Evolutionary conservation across 2,329 filamentous ascomycete genomes (phyloP), one percentile per base, ranked within the genome.

Genomic region (Colletotrichum destructivum): DNA sequence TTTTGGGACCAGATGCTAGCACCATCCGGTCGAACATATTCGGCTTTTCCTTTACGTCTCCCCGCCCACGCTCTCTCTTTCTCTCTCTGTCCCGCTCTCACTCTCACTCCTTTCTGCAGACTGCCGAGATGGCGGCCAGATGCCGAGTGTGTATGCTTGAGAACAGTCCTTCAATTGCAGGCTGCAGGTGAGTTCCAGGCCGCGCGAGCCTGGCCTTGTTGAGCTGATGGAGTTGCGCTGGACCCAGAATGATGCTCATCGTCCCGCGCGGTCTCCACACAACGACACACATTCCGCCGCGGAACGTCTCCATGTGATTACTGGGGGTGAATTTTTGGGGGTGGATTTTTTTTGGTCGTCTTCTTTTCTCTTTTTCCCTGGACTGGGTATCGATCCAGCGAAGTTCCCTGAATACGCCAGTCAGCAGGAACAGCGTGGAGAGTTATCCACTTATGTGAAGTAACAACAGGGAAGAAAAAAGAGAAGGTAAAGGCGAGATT

Each of bases 231-330:
- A 60, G 64, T 42, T 67, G 18, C 52, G 54, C 56, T 49, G 65
- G 47, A 64, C 21, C 35, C 67, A 63, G 47, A 59, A 62, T 52
- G 60, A 62, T 62, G 60, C 46, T 62, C 60, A 12, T 42, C 23
- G 64, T 42, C 60, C 31, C 31, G 46, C 60, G 46, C 47, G 2
- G 64, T 60, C 44, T 63, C 69, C 65, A 71, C 69, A 44, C 23
- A 16, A n/a, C 52, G 69, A 67, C 63, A 68, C 59, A 69, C 52
- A 59, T 71, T 59, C 69, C 69, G 52, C 69, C 46, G 59, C 69
- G 65, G 65, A 71, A 71, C 54, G 49, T 68, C 51, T 71, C 57
- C 64, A 71, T 71, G 47, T 62, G 51, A 52, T 9, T 9, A 40
- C 54, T 54, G 52, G 31, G 26, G 26, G 4, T 31, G 26, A 6